Base-by-base conservation (phyloP, 1,284 basidiomycete species). In the Moesziomyces globuligerus region DNA sequence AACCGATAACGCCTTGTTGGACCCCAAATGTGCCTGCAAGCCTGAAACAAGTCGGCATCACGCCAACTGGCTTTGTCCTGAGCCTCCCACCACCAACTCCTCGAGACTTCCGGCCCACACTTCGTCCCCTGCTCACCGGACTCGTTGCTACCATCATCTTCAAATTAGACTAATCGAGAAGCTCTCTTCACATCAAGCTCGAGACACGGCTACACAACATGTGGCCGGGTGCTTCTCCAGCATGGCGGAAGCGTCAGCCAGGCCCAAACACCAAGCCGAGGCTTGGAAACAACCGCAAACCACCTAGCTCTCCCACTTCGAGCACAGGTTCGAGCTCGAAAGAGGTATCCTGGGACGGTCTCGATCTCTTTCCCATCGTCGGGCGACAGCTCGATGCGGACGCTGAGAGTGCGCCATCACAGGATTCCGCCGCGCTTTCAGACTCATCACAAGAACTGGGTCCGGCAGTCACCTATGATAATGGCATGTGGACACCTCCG, bases 401-500 rank as follows among this genome's bases (percentile, higher is more conserved):
- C 18, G 9, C 21, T 20, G 48, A n/a, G 4, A 21, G n/a, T 1
- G 51, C 11, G 17, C 38, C n/a, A 1, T 43, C 7, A 0, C 43
- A 36, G 18, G 47, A 44, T 7, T 40, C 20, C 7, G 59, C 20
- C 17, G 18, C 20, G 4, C 48, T 28, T 10, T 28, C 26, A 6
- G 29, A 32, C 17, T 15, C 29, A 15, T 32, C 29, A 4, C 13
- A 32, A 11, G 29, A 13, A 15, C 29, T 15, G 29, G 13, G 4
- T 32, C 29, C 44, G 1, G 42, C 55, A 7, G 20, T 41, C 1
- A 58, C 66, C 3, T 69, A 46, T 29, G 48, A 69, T 23, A 54
- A 69, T n/a, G 66, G 66, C 13, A 25, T 69, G 49, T 69, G 66
- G 66, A 69, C 66, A 1, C 58, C 66, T 18, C 50, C 58, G 0